Conservation (phyloP, 2,329 filamentous ascomycete species). For the Mycosphaerella arachidis region DNA sequence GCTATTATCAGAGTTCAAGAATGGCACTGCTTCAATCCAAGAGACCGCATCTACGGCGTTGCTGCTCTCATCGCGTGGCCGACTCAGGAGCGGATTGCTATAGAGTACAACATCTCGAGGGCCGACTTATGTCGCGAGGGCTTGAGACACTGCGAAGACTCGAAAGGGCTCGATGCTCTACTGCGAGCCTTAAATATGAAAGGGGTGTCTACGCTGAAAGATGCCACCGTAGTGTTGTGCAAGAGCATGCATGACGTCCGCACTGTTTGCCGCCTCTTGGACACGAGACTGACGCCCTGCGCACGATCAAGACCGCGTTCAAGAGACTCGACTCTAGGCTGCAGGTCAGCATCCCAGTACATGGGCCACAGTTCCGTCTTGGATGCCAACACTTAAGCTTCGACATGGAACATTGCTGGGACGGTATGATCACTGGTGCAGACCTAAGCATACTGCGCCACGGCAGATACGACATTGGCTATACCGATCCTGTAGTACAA, state of each 20-base stretch:
- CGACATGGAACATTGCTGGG: neutral
- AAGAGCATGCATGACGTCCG: neutral
- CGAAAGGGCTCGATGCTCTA: neutral
- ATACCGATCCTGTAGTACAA: neutral
- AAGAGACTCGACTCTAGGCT: neutral
- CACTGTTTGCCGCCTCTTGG: neutral
- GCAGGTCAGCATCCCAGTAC: neutral
- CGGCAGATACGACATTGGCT: neutral
- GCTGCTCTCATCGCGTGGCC: neutral
- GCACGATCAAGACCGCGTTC: neutral
- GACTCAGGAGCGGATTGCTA: neutral
- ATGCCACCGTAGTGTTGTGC: neutral
- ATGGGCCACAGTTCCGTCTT: neutral
- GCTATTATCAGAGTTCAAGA: neutral
- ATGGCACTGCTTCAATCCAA: neutral
- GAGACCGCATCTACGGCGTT: neutral
- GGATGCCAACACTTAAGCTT: neutral
- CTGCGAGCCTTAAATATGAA: neutral
- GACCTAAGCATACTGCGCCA: neutral
- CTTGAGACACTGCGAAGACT: neutral
- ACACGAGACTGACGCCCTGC: neutral
- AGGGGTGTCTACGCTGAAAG: neutral
- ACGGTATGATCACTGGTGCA: neutral
- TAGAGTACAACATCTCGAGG: neutral
- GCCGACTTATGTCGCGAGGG: neutral